Conservation (phyloP, 2,329 filamentous ascomycete genomes). For the Bertia moriformis region DNA sequence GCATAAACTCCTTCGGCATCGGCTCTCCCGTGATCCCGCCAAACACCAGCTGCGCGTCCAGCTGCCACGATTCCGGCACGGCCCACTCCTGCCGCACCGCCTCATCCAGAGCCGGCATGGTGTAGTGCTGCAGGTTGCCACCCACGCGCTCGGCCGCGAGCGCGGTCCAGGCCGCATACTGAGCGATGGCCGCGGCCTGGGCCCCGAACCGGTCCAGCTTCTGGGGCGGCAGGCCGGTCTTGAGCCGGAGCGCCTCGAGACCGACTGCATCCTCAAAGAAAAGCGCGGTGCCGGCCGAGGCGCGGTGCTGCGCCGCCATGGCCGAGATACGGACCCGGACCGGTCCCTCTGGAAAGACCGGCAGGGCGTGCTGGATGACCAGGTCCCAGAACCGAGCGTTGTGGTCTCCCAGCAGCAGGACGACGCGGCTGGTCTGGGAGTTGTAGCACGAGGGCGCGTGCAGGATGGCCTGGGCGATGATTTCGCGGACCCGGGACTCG, state of each 20-base stretch:
- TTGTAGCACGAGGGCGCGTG: slow-evolving; percentile 51
- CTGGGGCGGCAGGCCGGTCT: slow-evolving; percentile 37
- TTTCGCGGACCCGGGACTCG: slow-evolving; percentile 28
- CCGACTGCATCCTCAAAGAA: slow-evolving; percentile 49
- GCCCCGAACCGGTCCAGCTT: slow-evolving; percentile 49
- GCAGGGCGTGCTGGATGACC: slow-evolving; percentile 33
- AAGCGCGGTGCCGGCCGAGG: slow-evolving; percentile 24
- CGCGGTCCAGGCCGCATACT: slow-evolving; percentile 47
- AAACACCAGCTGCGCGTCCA: slow-evolving; percentile 49
- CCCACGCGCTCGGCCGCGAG: slow-evolving; percentile 49
- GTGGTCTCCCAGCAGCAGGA: slow-evolving; percentile 45
- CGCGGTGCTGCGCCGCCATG: neutral
- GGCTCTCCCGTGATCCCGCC: slow-evolving; percentile 26
- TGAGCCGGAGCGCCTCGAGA: slow-evolving; percentile 33
- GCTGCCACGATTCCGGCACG: slow-evolving; percentile 39
- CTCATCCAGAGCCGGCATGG: slow-evolving; percentile 40
- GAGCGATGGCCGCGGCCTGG: slow-evolving; percentile 49
- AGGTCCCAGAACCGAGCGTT: slow-evolving; percentile 54
- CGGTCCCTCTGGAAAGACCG: slow-evolving; percentile 30
- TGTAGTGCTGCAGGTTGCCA: slow-evolving; percentile 55
- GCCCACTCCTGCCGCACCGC: slow-evolving; percentile 35
- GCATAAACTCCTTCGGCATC: slow-evolving; percentile 30
- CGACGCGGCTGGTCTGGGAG: slow-evolving; percentile 45
- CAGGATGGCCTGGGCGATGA: slow-evolving; percentile 27
- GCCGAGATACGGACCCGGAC: slow-evolving; percentile 24